A percentile compares a stretch with the other conserved stretches of the same genome.
Evolutionary conservation across 768 basidiomycete genomes (phyloP).

Genomic region (Hortiboletus flavorubellus): DNA sequence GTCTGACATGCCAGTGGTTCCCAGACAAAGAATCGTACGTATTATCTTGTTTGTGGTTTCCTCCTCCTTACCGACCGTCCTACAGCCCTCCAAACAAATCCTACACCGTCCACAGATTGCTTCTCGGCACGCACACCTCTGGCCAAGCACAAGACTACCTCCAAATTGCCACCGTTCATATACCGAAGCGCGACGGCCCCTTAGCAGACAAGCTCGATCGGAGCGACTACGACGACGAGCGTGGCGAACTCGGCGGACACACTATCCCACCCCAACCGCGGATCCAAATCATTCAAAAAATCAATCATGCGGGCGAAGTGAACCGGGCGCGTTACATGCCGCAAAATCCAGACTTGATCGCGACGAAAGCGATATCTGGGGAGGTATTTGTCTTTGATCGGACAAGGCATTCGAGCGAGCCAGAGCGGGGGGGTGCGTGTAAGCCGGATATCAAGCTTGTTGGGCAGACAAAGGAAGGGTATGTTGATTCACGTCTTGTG

Average conservation of each 20-base stretch:
- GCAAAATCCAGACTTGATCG: slow-evolving; percentile 95
- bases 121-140: slow-evolving; percentile 97
- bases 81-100: slow-evolving; percentile 84
- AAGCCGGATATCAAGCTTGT: slow-evolving; percentile 88
- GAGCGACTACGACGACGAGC: slow-evolving; percentile 84
- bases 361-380: slow-evolving; percentile 89
- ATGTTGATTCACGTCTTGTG: slow-evolving; percentile 27
- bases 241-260: slow-evolving; percentile 93
- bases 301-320: slow-evolving; percentile 94
- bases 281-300: slow-evolving; percentile 87
- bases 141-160: slow-evolving; percentile 92
- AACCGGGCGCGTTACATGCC: slow-evolving; percentile 99
- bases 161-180: slow-evolving; percentile 91
- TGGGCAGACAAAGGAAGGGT: slow-evolving; percentile 95
- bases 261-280: slow-evolving; percentile 80
- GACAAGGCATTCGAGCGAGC: slow-evolving; percentile 94
- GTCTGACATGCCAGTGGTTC: slow-evolving; percentile 97
- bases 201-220: slow-evolving; percentile 77
- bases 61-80: background rate
- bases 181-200: slow-evolving; percentile 76
- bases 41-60: background rate
- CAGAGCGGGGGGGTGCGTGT: slow-evolving; percentile 78
- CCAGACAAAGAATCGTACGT: slow-evolving; percentile 92
- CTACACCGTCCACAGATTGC: slow-evolving; percentile 91
- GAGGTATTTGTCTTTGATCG: slow-evolving; percentile 95